These are phyloP conservation scores for Ceratocystis destructans DNA, from an alignment of 2,329 filamentous ascomycete genomes.

Conservation along the genomic window DNA sequence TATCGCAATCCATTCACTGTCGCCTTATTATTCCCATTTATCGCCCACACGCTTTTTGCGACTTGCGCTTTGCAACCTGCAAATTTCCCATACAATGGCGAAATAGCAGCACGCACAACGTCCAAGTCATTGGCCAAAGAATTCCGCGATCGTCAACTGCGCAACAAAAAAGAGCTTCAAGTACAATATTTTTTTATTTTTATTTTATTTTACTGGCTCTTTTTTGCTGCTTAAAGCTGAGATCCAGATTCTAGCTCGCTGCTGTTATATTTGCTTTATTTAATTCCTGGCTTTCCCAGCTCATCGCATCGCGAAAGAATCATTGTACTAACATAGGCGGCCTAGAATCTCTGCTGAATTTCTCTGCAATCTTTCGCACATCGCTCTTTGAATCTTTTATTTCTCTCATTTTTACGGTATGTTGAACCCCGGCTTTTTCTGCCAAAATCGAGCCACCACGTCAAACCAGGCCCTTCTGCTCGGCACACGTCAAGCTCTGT, in stretches of 20 bases:
- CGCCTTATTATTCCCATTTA: slow-evolving; percentile 1
- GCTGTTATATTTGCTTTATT: neutral
- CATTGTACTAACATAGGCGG: neutral
- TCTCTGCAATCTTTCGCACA: neutral
- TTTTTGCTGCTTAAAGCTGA: neutral
- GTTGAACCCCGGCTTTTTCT: too few species aligned
- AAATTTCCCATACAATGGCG: neutral
- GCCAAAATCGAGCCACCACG: too few species aligned
- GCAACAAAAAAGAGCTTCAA: neutral
- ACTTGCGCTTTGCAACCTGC: neutral
- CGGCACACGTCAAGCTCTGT: too few species aligned
- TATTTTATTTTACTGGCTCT: neutral
- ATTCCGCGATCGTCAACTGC: neutral
- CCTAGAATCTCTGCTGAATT: neutral
- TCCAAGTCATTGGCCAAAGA: too few species aligned
- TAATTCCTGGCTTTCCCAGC: neutral
- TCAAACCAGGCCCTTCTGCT: too few species aligned
- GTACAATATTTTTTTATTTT: neutral
- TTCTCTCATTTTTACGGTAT: neutral
- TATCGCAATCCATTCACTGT: slow-evolving; percentile 8
- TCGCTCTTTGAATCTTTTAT: neutral
- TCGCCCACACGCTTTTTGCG: neutral
- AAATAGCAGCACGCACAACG: too few species aligned
- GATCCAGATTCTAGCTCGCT: neutral
- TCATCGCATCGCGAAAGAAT: neutral